Evolutionary conservation across 139 green algal genomes (phyloP), one percentile per base, ranked within the genome.

Genomic region (Chlorella ohadii): DNA sequence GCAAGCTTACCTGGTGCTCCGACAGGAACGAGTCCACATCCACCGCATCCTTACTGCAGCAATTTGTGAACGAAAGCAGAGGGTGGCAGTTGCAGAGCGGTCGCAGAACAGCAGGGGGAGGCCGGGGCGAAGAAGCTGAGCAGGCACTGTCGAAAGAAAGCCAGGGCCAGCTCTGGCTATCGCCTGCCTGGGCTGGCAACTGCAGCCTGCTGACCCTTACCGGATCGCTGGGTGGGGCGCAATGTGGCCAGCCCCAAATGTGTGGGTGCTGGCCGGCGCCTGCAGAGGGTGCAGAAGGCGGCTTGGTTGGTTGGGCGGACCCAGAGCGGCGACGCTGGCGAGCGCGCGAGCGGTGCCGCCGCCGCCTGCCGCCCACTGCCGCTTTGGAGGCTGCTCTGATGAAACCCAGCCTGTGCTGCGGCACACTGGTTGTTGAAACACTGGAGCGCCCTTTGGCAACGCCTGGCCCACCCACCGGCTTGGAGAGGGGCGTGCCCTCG

Each of bases 1-100:
- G 34, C 28, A 13, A 12, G n/a, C 56, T 19, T 20, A 33, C 79
- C 79, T 84, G 44, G 38, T 84, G 79, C 2, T 77, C 66, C 25
- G n/a, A 22, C 25, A 84, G 65, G 65, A 84, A 84, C 19, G 12
- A 59, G 47, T 84, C 79, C 31, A 84, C 79, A 66, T 84, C 79
- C 44, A 77, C 51, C 12, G 79, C 79, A 38, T 84, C 66, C 47
- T 84, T 84, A 23, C 55, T 81, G 75, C 25, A 68, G 4, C 22
- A 33, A 7, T 22, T 55, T 55, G 44, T 55, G 44, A 23, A 34
- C 0, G 33, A n/a, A 51, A 9, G 19, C 11, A 33, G 11, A 2
- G 5, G 56, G 36, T 2, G 25, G 25, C 72, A 59, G 47, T 1
- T 20, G 23, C 38, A 59, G 70, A n/a, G n/a, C n/a, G n/a, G n/a